phyloP scores from a whole-genome alignment of 2,329 filamentous ascomycete genomes.

The Penicillium palitans region DNA sequence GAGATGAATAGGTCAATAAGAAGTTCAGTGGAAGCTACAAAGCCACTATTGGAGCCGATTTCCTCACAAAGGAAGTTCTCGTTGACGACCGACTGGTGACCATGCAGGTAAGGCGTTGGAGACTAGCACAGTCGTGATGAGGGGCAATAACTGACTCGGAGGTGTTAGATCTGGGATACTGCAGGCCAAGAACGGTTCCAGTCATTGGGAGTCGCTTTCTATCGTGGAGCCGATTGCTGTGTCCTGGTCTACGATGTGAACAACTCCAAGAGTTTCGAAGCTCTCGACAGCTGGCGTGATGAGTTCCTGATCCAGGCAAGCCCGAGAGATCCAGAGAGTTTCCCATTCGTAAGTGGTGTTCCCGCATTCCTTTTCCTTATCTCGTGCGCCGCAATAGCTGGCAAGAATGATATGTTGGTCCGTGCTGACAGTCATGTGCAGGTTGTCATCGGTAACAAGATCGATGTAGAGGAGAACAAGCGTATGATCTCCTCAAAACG shows the following conservation, averaged over 20 bases:
- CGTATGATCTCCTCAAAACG: conserved; percentile 94
- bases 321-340: conserved; percentile 92
- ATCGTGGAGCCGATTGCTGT: conserved; percentile 95
- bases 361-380: not conserved
- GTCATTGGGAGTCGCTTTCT: conserved; percentile 95
- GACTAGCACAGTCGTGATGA: not conserved
- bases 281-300: conserved; percentile 95
- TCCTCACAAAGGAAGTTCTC: conserved; percentile 94
- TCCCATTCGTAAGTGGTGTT: conserved; percentile 77
- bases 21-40: conserved; percentile 99
- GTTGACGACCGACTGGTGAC: conserved; percentile 97
- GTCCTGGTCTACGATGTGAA: conserved; percentile 98
- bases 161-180: conserved; percentile 85
- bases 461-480: conserved; percentile 97
- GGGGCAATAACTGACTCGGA: conserved; percentile 12
- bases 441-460: conserved; percentile 98
- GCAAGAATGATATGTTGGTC: conserved; percentile 5
- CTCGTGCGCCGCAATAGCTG: not conserved
- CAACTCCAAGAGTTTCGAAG: conserved; percentile 98
- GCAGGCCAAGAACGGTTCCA: conserved; percentile 97
- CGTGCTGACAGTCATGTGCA: conserved; percentile 37
- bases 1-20: conserved; percentile 81
- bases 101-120: conserved; percentile 72
- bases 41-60: conserved; percentile 97
- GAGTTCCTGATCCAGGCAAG: conserved; percentile 98